Evolutionary conservation across 306 rosid genomes (phyloP).

Genomic region (Citrullus mucosospermus): DNA sequence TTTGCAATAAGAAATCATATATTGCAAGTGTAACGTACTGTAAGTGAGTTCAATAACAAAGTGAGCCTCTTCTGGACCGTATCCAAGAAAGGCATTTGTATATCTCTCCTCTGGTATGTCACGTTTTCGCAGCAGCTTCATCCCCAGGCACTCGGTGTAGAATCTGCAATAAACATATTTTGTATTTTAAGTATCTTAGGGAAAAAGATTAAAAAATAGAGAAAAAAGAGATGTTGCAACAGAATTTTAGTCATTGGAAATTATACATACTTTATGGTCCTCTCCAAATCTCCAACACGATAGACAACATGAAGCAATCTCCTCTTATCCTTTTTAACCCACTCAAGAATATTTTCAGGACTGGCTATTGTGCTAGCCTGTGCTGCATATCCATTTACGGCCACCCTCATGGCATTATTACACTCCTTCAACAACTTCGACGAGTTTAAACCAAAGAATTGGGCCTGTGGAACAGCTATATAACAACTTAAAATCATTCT

Average conservation of each 20-base stretch:
- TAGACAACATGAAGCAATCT: slow-evolving; percentile 80
- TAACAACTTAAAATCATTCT: slow-evolving; percentile 18
- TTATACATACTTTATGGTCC: slow-evolving; percentile 61
- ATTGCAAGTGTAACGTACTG: slow-evolving; percentile 42
- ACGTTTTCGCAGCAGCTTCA: slow-evolving; percentile 71
- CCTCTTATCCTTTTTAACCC: slow-evolving; percentile 74
- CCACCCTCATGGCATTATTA: slow-evolving; percentile 15
- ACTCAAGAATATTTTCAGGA: slow-evolving; percentile 56
- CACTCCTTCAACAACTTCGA: slow-evolving; percentile 44
- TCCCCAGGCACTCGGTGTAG: slow-evolving; percentile 71
- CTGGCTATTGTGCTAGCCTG: slow-evolving; percentile 36
- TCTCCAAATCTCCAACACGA: slow-evolving; percentile 76
- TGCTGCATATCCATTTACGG: slow-evolving; percentile 33
- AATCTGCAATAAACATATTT: slow-evolving; percentile 46
- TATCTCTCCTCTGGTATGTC: slow-evolving; percentile 80
- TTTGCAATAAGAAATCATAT: not conserved
- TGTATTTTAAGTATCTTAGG: not conserved
- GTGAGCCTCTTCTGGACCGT: slow-evolving; percentile 81
- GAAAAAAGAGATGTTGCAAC: not conserved
- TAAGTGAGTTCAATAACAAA: slow-evolving; percentile 77
- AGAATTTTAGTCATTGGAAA: not conserved
- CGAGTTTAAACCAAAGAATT: slow-evolving; percentile 36
- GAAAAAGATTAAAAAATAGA: not conserved
- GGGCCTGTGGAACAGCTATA: slow-evolving; percentile 38
- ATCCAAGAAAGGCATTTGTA: slow-evolving; percentile 79